These are phyloP conservation scores for Petrea volubilis DNA, from an alignment of 257 asterid genomes.

Conservation along the genomic window DNA sequence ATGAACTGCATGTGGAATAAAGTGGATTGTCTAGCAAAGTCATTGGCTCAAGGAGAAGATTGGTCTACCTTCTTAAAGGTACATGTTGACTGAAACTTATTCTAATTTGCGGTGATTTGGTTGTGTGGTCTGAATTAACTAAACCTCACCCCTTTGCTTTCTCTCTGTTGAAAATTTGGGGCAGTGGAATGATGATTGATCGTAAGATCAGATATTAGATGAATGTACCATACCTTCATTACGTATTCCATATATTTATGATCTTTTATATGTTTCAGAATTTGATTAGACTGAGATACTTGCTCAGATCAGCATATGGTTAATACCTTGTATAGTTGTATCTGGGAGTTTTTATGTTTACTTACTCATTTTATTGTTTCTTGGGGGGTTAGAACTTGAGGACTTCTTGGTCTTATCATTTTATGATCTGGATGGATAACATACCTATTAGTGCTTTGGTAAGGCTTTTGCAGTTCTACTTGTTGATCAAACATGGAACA, in stretches of 20 bases:
- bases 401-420: neutral
- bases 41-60: conserved; percentile 79
- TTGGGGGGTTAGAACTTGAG: conserved; percentile 10
- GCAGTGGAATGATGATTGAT: conserved; percentile 3
- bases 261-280: neutral
- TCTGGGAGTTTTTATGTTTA: neutral
- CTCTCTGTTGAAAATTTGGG: neutral
- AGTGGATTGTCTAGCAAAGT: conserved; percentile 48
- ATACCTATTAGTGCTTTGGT: neutral
- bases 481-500: neutral
- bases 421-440: neutral
- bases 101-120: neutral
- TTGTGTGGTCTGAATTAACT: neutral
- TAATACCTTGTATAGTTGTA: neutral
- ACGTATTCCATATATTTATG: neutral
- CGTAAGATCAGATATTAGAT: neutral
- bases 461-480: neutral
- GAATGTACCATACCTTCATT: neutral
- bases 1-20: conserved; percentile 59
- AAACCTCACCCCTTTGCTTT: neutral
- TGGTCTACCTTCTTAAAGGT: conserved; percentile 84
- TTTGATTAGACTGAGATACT: neutral
- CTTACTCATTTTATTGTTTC: neutral
- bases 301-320: neutral
- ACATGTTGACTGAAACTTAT: conserved; percentile 17